Conservation (phyloP, 1,139 yeast species). For the Blastobotrys buckinghamii region DNA sequence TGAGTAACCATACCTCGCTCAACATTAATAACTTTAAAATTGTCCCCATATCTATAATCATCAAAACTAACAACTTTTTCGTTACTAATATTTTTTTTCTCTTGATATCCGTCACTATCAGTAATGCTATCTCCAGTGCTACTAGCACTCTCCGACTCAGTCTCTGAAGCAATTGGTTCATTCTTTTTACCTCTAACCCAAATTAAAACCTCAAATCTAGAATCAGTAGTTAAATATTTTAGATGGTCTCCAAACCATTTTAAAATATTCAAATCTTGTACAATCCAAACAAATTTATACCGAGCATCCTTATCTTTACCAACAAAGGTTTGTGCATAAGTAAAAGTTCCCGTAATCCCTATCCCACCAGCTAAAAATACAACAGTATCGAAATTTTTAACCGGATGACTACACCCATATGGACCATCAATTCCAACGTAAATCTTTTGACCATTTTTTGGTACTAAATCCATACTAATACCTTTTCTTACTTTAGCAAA, state of each 20-base stretch:
- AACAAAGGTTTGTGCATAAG: slow-evolving; percentile 17
- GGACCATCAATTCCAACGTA: slow-evolving; percentile 47
- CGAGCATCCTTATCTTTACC: slow-evolving; percentile 4
- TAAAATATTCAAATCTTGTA: slow-evolving; percentile 14
- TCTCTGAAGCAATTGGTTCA: neutral
- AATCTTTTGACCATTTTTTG: neutral
- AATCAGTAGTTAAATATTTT: slow-evolving; percentile 7
- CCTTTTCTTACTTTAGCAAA: slow-evolving; percentile 29
- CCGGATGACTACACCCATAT: slow-evolving; percentile 46
- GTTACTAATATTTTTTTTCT: neutral
- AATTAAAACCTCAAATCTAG: slow-evolving; percentile 9
- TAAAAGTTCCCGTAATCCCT: slow-evolving; percentile 52
- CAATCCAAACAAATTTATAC: slow-evolving; percentile 19
- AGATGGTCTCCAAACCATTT: slow-evolving; percentile 20
- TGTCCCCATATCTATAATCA: neutral
- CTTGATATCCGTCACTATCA: no score
- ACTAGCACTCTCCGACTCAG: neutral
- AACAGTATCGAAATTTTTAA: slow-evolving; percentile 44
- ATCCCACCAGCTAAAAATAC: slow-evolving; percentile 51
- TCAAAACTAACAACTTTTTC: neutral
- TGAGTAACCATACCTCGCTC: neutral
- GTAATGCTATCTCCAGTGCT: no score
- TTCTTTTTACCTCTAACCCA: no score
- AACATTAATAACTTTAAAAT: neutral
- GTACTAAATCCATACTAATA: neutral